Percentiles rank a stretch among this genome's conserved stretches.
Evolutionary conservation across 495 filamentous ascomycete genomes (phyloP).

Genomic region (Aspergillus taichungensis): DNA sequence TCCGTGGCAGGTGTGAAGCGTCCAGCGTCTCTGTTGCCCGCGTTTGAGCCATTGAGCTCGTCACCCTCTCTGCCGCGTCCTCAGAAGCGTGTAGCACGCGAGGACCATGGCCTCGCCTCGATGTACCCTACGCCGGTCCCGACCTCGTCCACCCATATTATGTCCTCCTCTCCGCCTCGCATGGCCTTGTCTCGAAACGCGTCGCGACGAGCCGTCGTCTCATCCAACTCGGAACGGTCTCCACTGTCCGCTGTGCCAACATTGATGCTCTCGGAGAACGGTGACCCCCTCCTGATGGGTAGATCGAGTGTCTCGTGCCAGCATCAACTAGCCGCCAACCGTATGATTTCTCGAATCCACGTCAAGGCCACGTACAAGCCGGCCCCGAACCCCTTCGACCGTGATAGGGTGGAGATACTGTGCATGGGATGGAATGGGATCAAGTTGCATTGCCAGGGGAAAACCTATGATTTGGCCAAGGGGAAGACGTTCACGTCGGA

Average conservation of each 20-base stretch:
- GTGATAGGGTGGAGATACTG: conserved; percentile 68
- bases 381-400: conserved; percentile 51
- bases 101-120: conserved; percentile 33
- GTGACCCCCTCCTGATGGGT: conserved; percentile 77
- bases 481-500: conserved; percentile 86
- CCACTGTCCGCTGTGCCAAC: conserved; percentile 75
- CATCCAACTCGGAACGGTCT: conserved; percentile 70
- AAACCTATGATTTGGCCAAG: conserved; percentile 76
- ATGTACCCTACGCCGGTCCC: conserved; percentile 79
- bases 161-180: conserved; percentile 78
- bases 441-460: conserved; percentile 85
- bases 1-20: conserved; percentile 61
- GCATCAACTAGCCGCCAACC: conserved; percentile 84
- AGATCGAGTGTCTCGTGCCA: conserved; percentile 87
- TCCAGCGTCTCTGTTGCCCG: conserved; percentile 73
- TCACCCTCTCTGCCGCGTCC: conserved; percentile 75
- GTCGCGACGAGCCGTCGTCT: conserved; percentile 49
- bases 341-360: conserved; percentile 85
- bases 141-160: conserved; percentile 85
- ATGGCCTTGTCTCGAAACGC: conserved; percentile 25
- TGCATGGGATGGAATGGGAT: conserved; percentile 95
- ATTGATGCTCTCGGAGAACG: conserved; percentile 71
- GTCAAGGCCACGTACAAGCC: conserved; percentile 79
- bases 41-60: conserved; percentile 87
- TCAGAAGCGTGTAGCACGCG: conserved; percentile 58